Conservation (phyloP, 1,139 yeast genomes). For the Groenewaldozyma sp. region DNA sequence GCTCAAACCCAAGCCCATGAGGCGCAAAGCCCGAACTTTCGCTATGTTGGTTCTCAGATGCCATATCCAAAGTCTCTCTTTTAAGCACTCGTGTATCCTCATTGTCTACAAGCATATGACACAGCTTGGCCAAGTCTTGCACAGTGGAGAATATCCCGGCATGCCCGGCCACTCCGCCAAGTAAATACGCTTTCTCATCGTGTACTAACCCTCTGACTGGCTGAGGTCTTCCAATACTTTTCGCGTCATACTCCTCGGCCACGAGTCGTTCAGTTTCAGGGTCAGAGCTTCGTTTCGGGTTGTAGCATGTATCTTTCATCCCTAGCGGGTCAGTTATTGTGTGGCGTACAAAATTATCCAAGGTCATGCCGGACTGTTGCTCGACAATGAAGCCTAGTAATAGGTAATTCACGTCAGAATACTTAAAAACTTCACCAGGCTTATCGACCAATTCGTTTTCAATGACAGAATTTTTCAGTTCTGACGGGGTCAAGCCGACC, state of each 20-base stretch:
- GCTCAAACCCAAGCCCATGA: conserved; percentile 17
- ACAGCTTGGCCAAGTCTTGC: conserved; percentile 11
- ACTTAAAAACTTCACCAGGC: conserved; percentile 12
- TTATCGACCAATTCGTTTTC: conserved; percentile 8
- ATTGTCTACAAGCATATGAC: conserved; percentile 14
- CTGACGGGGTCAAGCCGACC: neutral
- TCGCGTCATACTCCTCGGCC: conserved; percentile 11
- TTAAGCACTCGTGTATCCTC: conserved; percentile 8
- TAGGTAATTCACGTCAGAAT: conserved; percentile 14
- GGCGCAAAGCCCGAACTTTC: conserved; percentile 10
- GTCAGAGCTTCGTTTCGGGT: conserved; percentile 1
- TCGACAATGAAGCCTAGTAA: conserved; percentile 13
- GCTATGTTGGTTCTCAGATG: conserved; percentile 11
- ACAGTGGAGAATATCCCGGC: conserved; percentile 17
- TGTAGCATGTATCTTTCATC: conserved; percentile 12
- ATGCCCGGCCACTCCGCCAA: conserved; percentile 15
- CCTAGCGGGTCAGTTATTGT: conserved; percentile 10
- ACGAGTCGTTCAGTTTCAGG: conserved; percentile 7
- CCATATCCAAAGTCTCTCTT: conserved; percentile 9
- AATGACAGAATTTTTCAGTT: conserved; percentile 8
- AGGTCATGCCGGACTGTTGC: conserved; percentile 7
- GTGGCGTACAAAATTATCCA: conserved; percentile 9
- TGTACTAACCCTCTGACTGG: conserved; percentile 17
- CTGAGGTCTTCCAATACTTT: conserved; percentile 9
- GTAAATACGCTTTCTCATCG: conserved; percentile 15